A percentile compares a stretch with the other conserved stretches of the same genome.
These are phyloP conservation scores for Nitzschia sp. DNA, from an alignment of 108 stramenopile genomes.

Conservation along the genomic window DNA sequence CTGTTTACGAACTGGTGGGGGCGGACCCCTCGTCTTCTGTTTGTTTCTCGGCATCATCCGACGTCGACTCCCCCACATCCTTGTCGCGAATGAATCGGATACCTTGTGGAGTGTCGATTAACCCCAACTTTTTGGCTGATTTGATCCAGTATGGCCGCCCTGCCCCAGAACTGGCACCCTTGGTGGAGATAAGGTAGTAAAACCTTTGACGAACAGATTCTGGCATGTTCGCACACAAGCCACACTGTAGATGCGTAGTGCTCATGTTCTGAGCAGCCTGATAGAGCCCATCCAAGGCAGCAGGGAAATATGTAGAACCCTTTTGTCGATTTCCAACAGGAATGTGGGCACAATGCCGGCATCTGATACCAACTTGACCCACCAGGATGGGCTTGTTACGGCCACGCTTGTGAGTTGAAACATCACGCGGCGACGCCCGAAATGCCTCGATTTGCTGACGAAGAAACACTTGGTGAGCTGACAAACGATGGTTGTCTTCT, in stretches of 20 bases:
- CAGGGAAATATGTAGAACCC: slow-evolving; percentile 78
- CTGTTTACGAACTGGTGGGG: too few relatives aligned
- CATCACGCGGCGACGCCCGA: slow-evolving; percentile 26
- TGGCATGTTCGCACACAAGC: slow-evolving; percentile 63
- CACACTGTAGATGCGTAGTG: slow-evolving; percentile 66
- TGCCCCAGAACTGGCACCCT: slow-evolving; percentile 44
- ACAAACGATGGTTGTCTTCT: slow-evolving; percentile 24
- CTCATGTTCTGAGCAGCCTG: slow-evolving; percentile 88
- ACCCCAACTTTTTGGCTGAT: slow-evolving; percentile 63
- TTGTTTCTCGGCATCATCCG: neutral
- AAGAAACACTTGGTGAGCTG: slow-evolving; percentile 36
- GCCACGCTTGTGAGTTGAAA: slow-evolving; percentile 37
- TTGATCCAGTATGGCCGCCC: slow-evolving; percentile 73
- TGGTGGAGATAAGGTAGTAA: slow-evolving; percentile 54
- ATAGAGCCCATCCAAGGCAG: slow-evolving; percentile 66
- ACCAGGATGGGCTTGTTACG: slow-evolving; percentile 47
- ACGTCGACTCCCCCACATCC: neutral
- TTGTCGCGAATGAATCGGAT: slow-evolving; percentile 42
- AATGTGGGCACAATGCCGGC: slow-evolving; percentile 69
- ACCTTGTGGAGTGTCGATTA: slow-evolving; percentile 58
- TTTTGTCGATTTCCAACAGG: slow-evolving; percentile 55
- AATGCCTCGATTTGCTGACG: slow-evolving; percentile 41
- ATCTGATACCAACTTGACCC: slow-evolving; percentile 77
- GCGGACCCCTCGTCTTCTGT: neutral
- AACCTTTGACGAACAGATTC: slow-evolving; percentile 50